Evolutionary conservation across 2,329 filamentous ascomycete genomes (phyloP).

Genomic region (Beauveria medogensis): DNA sequence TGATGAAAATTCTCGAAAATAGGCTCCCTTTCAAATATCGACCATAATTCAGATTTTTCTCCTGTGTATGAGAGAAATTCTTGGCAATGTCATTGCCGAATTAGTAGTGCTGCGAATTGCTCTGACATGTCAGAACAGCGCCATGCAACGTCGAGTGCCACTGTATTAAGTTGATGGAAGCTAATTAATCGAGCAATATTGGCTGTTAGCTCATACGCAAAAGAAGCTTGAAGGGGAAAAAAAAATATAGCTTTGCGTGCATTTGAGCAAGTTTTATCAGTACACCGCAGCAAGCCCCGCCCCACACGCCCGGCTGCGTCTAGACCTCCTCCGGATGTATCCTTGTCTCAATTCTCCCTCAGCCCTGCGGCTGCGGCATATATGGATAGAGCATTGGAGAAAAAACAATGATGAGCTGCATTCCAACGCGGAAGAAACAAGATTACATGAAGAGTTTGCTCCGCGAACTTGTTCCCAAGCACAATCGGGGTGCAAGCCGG

Average conservation of each 20-base stretch:
- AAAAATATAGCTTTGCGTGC: conserved; percentile 20
- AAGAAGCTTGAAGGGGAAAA: conserved; percentile 8
- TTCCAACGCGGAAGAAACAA: background rate
- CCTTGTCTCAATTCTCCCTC: background rate
- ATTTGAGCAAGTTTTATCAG: conserved; percentile 35
- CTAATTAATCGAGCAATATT: too few species aligned
- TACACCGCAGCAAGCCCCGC: background rate
- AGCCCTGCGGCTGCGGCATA: background rate
- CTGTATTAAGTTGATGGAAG: too few species aligned
- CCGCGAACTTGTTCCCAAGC: background rate
- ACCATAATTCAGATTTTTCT: too few species aligned
- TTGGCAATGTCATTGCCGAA: too few species aligned
- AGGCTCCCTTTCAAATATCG: too few species aligned
- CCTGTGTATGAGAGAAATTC: too few species aligned
- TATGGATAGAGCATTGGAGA: background rate
- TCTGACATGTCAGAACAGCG: too few species aligned
- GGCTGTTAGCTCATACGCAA: background rate
- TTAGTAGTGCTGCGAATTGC: too few species aligned
- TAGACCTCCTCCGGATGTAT: background rate
- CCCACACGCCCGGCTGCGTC: conserved; percentile 2
- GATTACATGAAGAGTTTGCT: background rate
- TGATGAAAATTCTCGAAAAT: too few species aligned
- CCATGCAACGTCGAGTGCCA: too few species aligned
- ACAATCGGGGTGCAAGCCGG: background rate
- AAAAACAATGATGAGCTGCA: background rate